Base-by-base conservation (phyloP, 495 filamentous ascomycete species). In the Neurospora sp. region DNA sequence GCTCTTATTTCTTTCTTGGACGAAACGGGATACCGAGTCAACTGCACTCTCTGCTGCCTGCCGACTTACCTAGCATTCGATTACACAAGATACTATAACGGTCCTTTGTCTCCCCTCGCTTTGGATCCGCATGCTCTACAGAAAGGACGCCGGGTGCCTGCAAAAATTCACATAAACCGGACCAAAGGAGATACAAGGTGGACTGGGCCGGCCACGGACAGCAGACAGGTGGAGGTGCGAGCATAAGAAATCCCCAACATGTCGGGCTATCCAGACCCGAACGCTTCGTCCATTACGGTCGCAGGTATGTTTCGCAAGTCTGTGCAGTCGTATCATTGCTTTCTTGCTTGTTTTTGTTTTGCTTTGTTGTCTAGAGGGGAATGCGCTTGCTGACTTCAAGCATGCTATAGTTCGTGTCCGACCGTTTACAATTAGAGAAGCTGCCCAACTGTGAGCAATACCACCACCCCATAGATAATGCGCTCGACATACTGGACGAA, bases 391-490 rank as follows among this genome's bases (percentile, higher is more conserved):
- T 69, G 47, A 75, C 69, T 20, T 40, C 65, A 71, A 74, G 38
- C 37, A 44, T 83, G 83, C 45, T 69, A 78, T 84, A 86, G 94
- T 99, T 74, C 89, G 96, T 80, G 96, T 99, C 68, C 93, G 96
- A 75, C 96, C 96, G 6, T 99, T 99, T 79, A 99, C 91, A 61
- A 93, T 94, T 75, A 78, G 88, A 81, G 89, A 91, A 84, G 89
- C 89, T 65, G 89, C 89, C 27, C 89, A 90, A 80, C 76, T 91
- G 89, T 90, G 80, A 42, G 87, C 3, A 38, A 27, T 20, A 45
- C 22, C 18, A 35, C 68, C 14, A 9, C 37, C 40, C 42, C 8
- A 45, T 7, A 27, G 0, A 42, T 38, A 37, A 38, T 20, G 68
- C 35, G 39, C 39, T 38, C 35, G 39, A 40, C n/a, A 20, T 12